These are phyloP conservation scores for Anthoceros angustus DNA, from an alignment of 225 moss, liverwort and hornwort genomes.

Conservation along the genomic window DNA sequence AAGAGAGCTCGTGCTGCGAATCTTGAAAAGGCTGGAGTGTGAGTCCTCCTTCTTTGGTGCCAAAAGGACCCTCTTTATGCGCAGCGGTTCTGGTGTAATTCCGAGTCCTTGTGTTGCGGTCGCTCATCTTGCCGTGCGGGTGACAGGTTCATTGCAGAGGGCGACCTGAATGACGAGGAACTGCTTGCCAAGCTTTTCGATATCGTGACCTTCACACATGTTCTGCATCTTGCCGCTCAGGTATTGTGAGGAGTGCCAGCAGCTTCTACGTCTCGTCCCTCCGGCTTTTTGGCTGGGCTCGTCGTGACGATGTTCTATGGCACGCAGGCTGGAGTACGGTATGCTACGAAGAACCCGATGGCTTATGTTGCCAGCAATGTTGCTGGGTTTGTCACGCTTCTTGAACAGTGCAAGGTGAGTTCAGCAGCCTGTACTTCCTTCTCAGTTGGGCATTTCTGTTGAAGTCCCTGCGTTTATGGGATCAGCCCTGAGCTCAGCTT, in stretches of 20 bases:
- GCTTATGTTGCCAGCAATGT: neutral
- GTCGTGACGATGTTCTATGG: neutral
- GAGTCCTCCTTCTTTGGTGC: neutral
- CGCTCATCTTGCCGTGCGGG: neutral
- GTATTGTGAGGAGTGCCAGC: neutral
- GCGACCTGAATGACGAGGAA: neutral
- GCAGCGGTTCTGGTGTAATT: too few species aligned
- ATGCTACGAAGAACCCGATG: neutral
- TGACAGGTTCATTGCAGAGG: slow-evolving; percentile 4
- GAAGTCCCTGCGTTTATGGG: neutral
- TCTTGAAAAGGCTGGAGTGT: neutral
- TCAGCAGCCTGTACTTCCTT: neutral
- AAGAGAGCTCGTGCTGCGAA: neutral
- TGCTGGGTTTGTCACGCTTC: neutral
- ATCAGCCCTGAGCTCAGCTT: neutral
- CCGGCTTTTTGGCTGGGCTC: neutral
- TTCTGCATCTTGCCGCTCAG: neutral
- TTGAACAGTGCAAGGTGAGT: slow-evolving; percentile 1
- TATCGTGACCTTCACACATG: slow-evolving; percentile 1
- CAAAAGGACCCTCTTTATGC: neutral
- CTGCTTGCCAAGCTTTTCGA: neutral
- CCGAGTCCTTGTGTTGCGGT: too few species aligned
- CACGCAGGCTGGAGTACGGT: neutral
- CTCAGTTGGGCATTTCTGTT: neutral
- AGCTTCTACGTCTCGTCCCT: neutral